Conservation (phyloP, 108 stramenopile species). For the Pelagomonas calceolata region DNA sequence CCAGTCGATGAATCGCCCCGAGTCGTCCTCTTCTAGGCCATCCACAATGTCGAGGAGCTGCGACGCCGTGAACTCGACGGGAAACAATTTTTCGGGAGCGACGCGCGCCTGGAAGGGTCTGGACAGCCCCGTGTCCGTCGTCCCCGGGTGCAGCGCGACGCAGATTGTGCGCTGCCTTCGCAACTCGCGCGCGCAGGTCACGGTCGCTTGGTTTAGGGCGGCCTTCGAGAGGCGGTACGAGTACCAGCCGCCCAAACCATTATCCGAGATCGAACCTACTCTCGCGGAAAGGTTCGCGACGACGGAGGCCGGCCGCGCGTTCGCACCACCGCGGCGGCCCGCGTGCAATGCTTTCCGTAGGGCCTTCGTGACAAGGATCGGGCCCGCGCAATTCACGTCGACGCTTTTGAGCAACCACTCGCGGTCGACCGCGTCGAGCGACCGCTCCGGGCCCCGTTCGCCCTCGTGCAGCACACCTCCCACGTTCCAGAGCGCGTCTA, state of each 20-base stretch:
- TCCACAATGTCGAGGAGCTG: slow-evolving; percentile 48
- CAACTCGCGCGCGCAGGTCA: slow-evolving; percentile 65
- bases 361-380: slow-evolving; percentile 56
- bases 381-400: slow-evolving; percentile 60
- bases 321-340: no score
- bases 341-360: slow-evolving; percentile 40
- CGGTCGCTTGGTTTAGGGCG: slow-evolving; percentile 71
- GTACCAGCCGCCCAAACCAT: slow-evolving; percentile 82
- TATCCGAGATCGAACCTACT: slow-evolving; percentile 79
- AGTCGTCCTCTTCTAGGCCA: slow-evolving; percentile 40
- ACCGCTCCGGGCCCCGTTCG: slow-evolving; percentile 59
- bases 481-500: no score
- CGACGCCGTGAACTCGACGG: slow-evolving; percentile 53
- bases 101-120: slow-evolving; percentile 75
- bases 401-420: slow-evolving; percentile 64
- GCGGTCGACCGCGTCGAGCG: slow-evolving; percentile 50
- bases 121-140: slow-evolving; percentile 76
- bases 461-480: slow-evolving; percentile 63
- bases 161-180: slow-evolving; percentile 49
- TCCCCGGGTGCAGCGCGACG: slow-evolving; percentile 79
- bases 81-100: slow-evolving; percentile 60
- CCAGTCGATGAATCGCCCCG: slow-evolving; percentile 59
- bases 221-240: slow-evolving; percentile 73
- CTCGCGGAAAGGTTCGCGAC: slow-evolving; percentile 74
- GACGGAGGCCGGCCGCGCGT: slow-evolving; percentile 26